Base-by-base conservation (phyloP, 495 filamentous ascomycete genomes). In the Penicillium longicatenatum region DNA sequence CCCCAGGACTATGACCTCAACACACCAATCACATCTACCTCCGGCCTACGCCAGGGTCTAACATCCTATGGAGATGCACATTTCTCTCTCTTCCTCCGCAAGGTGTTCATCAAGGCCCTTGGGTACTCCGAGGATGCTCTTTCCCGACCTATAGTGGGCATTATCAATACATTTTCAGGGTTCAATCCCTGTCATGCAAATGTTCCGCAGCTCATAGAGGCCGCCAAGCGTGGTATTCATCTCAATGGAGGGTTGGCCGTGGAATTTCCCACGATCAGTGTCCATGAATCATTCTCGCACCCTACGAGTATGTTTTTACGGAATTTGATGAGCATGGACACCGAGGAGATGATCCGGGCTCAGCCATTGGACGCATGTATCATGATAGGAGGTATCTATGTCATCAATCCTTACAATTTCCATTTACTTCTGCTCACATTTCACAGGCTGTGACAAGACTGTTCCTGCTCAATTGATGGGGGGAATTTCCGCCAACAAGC, bases 271-370 rank as follows among this genome's bases (percentile, higher is more conserved):
- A 88, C 85, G 2, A 88, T 88, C 39, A 86, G 82, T 52, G 57
- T 89, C 8, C 82, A 84, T 45, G 86, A 89, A 70, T 76, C 74
- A 0, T 88, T 88, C 64, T 79, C 85, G 0, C 67, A 79, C 43
- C 85, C 85, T 4, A 87, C 85, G 9, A 89, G 86, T 69, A 89
- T 89, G 85, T 88, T 82, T 53, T 57, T 88, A 53, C 65, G 86
- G 43, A 89, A 88, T 63, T 51, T 88, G 43, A 88, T 89, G 85
- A 84, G 83, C 60, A 86, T 89, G 84, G 85, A 89, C 63, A 88
- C 86, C 0, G 86, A 89, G 65, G 86, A 88, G 70, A 88, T 89
- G 86, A 82, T 89, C 20, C 62, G 67, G 24, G 85, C 85, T 14
- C 85, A 88, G 66, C 85, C 86, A 0, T 72, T 86, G 9, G 85